Evolutionary conservation across 1,284 basidiomycete species (phyloP), one percentile per base, ranked within the genome.

Genomic region (Rhodotorula sp.): DNA sequence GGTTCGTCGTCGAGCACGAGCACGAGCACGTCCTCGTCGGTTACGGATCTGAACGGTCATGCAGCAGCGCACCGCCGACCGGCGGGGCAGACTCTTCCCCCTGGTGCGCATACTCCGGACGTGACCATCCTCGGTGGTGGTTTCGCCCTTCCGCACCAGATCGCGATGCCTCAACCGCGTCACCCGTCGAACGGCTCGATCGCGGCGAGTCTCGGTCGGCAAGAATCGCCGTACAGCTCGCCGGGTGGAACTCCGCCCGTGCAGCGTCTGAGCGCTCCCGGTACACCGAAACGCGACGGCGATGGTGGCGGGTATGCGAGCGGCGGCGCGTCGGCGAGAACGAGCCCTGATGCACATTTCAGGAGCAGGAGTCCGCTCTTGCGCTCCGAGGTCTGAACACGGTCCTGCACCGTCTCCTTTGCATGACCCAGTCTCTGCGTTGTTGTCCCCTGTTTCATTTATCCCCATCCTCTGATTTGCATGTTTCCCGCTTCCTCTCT

Each of bases 81-180:
- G 39, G 58, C 64, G 23, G 63, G 66, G 46, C 65, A 67, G 58
- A 26, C 23, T 34, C 1, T 65, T 6, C 64, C 64, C 3, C 51
- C 64, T 4, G 70, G 70, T 4, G 64, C 70, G 18, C 64, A 68
- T 21, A 69, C 70, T 5, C 70, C 70, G 46, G 70, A 72, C 26
- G 61, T 66, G 58, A 57, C 20, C 18, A 26, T 66, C 29, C 29
- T 7, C 63, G 7, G 21, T 46, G 12, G 7, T 31, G n/a, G 15
- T 34, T 18, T 46, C 39, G 51, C 26, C 46, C n/a, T 31, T 47
- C 6, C 29, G 47, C 47, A 31, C 48, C 47, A 61, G 47, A 48
- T 48, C 47, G 60, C 54, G 47, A 61, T 29, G 60, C 21, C 26
- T 12, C 49, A 31, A 18, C 48, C 31, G 61, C 34, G 47, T 14